Conservation (phyloP, 2,329 filamentous ascomycete genomes). For the Helicocarpus griseus region DNA sequence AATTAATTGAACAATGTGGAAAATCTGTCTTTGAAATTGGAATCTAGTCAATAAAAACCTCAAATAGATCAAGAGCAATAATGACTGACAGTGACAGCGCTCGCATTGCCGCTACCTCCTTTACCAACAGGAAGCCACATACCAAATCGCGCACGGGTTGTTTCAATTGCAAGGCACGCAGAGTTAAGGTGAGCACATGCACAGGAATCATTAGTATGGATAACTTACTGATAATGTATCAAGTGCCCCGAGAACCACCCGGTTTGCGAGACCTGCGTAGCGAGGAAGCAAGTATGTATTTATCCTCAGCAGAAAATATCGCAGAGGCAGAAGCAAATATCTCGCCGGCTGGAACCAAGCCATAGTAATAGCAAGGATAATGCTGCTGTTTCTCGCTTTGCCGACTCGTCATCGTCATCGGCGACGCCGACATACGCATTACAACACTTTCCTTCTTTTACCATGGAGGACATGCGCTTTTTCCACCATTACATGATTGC, state of each 20-base stretch:
- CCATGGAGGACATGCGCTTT: background rate
- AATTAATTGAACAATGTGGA: too few species aligned
- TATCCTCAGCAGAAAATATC: background rate
- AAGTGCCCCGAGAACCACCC: background rate
- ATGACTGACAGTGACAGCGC: too few species aligned
- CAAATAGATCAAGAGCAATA: too few species aligned
- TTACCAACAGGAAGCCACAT: background rate
- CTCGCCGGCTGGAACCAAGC: background rate
- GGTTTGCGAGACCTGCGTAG: background rate
- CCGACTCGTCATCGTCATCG: background rate
- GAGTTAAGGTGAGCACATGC: background rate
- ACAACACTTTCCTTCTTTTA: background rate
- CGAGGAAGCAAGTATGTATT: background rate
- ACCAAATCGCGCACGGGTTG: slow-evolving; percentile 1
- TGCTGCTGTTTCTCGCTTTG: background rate
- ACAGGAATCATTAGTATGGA: too few species aligned
- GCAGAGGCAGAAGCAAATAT: background rate
- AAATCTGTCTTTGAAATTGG: too few species aligned
- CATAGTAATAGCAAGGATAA: background rate
- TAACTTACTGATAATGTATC: background rate
- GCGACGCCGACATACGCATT: background rate
- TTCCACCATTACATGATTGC: slow-evolving; percentile 1
- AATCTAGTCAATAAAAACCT: too few species aligned
- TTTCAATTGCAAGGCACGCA: background rate
- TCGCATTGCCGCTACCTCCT: background rate